These are phyloP conservation scores for Prasinococcaceae sp. DNA, from an alignment of 139 green algal genomes.

Conservation along the genomic window DNA sequence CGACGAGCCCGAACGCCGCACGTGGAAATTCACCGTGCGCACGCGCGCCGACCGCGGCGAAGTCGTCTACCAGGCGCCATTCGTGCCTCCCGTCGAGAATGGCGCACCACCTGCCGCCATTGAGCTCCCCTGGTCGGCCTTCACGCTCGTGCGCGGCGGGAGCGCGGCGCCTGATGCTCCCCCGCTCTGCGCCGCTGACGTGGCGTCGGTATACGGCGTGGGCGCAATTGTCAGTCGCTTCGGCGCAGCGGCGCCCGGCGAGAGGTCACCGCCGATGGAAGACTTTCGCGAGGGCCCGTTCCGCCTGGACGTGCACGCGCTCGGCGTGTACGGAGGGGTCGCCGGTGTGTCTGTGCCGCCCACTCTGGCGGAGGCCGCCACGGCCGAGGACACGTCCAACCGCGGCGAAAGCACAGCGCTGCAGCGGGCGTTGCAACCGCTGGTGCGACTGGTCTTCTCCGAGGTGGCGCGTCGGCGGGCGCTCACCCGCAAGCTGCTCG, in stretches of 20 bases:
- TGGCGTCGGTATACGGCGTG: neutral
- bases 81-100: neutral
- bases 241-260: neutral
- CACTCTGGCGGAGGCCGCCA: neutral
- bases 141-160: conserved; percentile 4
- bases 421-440: neutral
- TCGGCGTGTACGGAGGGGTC: neutral
- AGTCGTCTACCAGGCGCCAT: conserved; percentile 7
- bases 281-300: conserved; percentile 7
- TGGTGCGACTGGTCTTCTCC: conserved; percentile 3
- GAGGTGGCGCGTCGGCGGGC: neutral
- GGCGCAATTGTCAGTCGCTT: conserved; percentile 6
- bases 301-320: neutral
- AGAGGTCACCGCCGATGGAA: conserved; percentile 7
- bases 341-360: neutral
- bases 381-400: neutral
- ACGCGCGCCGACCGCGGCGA: conserved; percentile 7
- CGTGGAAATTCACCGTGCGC: conserved; percentile 7
- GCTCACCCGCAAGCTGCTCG: neutral
- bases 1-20: conserved; percentile 6
- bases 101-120: neutral
- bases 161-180: conserved; percentile 2
- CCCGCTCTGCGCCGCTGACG: conserved; percentile 1
- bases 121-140: neutral
- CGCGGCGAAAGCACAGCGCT: neutral